Base-by-base conservation (phyloP, 192 early-diverging fungal species). In the Umbelopsis sp. region DNA sequence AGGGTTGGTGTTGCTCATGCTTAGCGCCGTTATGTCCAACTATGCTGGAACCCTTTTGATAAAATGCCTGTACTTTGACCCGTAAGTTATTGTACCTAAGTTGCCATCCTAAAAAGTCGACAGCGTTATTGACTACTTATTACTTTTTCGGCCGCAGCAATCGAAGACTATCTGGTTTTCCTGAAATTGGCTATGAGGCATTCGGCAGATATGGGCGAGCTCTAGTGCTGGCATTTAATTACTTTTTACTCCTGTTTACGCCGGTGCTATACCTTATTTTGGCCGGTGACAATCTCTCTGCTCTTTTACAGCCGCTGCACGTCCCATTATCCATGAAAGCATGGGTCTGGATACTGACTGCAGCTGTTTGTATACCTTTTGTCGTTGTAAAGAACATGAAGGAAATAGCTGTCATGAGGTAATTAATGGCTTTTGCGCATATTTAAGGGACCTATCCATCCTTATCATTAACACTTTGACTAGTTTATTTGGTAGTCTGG, bases 401-500 rank as follows among this genome's bases (percentile, higher is more conserved):
- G 68, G 94, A 95, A 67, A 86, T 94, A 20, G 88, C 89, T 15
- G 71, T 69, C 11, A 53, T 75, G 69, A 75, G 74, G 74, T 75
- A 75, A 22, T 12, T 47, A 45, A 22, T 52, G 4, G 27, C n/a
- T 55, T 22, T 3, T 27, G 37, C 5, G 6, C 6, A 41, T 41
- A 10, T 41, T 6, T 6, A 9, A 6, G 37, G n/a, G n/a, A n/a
- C n/a, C 27, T 2, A 30, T 3, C 3, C 37, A 41, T 15, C 13
- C 55, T 30, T 18, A 25, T 61, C 12, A 61, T 25, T 35, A 12
- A 4, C 30, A 7, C 25, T 16, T 18, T 0, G 53, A 76, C 87
- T 67, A 91, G 90, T 53, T 69, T 91, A 27, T 92, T 94, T 80
- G 92, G 91, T n/a, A 87, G 87, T 8, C 74, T 94, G 47, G 86